Evolutionary conservation across 495 filamentous ascomycete genomes (phyloP), one percentile per base, ranked within the genome.

Genomic region (Venustampulla echinocandica): DNA sequence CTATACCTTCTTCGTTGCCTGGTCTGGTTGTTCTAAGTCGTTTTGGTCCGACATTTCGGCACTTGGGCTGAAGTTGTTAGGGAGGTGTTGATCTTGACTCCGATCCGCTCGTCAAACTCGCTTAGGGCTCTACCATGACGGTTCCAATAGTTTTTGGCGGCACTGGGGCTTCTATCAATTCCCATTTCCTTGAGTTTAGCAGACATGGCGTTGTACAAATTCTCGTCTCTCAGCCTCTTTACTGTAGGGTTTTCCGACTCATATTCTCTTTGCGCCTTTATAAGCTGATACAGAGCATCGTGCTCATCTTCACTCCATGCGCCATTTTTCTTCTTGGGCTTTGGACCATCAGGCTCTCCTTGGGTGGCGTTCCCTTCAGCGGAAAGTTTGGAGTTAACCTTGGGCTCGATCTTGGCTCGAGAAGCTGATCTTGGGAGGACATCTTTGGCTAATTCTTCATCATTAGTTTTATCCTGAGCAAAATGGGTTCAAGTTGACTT

Each of bases 81-180:
- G 13, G 13, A n/a, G 23, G 19, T 39, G 19, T 9, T 34, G 28
- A 17, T 32, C 37, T 37, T 48, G 10, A 7, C 13, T 1, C 21
- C 17, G 11, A 21, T 27, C 17, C 51, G 20, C 34, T 54, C 46
- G 4, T 54, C 45, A 9, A 43, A 34, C 2, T 21, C 21, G n/a
- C 5, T 15, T 2, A 25, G 0, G 2, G 3, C 40, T 27, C 51
- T 13, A 11, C 51, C 45, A 1, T 35, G 17, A 15, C 51, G 32
- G 19, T 40, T 33, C 51, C 51, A 54, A 19, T 30, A 35, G 23
- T 49, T 49, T 30, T 54, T 54, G 25, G 30, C 37, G 11, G 40
- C 51, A 9, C 13, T 19, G 10, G 13, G 17, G 28, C 14, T 35
- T 41, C 46, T 20, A 42, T 41, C 21, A 19, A 48, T 37, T 6